Evolutionary conservation across 2,329 filamentous ascomycete genomes (phyloP), one percentile per base, ranked within the genome.

Genomic region (Triangularia setosa): DNA sequence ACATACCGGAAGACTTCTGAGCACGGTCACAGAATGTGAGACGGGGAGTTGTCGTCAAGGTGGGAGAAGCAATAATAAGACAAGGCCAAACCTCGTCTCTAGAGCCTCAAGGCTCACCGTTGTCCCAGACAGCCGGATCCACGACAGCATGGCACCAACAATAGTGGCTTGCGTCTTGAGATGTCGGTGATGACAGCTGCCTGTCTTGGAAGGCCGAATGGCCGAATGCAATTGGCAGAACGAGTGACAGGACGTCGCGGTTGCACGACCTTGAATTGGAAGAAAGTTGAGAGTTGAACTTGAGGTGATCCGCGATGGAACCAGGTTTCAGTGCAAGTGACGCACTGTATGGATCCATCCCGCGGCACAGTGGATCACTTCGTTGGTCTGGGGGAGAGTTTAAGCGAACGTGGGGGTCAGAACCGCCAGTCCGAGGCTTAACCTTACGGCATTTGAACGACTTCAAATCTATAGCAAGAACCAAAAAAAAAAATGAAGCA

Each of bases 391-490:
- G 23, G 53, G 53, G 53, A 56, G 40, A 21, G 40, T 56, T 35
- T 30, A 35, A 35, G n/a, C n/a, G 27, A 58, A 24, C 55, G 55
- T 58, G 55, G 55, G 55, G 55, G 55, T 58, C 28, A 48, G 8
- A 21, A 21, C 40, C 3, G 4, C 5, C 11, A 16, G 16, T 44
- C 40, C 40, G n/a, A 21, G n/a, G 21, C 21, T 11, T 9, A 18
- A 48, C 40, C 2, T 48, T 7, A 48, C n/a, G 40, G 40, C 40
- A 48, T 21, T 48, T 48, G 40, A 48, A 21, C n/a, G 12, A 40
- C 35, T 40, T n/a, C n/a, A 7, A n/a, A 3, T 14, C 2, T 40
- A 4, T 28, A 4, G n/a, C n/a, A n/a, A n/a, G 9, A 33, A 33
- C 2, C 14, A 8, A 33, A 16, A 33, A 12, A 33, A 12, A 8